Percentiles rank a stretch among this genome's conserved stretches.
Conservation (phyloP, 2,329 filamentous ascomycete genomes). For the Clonostachys chloroleuca region DNA sequence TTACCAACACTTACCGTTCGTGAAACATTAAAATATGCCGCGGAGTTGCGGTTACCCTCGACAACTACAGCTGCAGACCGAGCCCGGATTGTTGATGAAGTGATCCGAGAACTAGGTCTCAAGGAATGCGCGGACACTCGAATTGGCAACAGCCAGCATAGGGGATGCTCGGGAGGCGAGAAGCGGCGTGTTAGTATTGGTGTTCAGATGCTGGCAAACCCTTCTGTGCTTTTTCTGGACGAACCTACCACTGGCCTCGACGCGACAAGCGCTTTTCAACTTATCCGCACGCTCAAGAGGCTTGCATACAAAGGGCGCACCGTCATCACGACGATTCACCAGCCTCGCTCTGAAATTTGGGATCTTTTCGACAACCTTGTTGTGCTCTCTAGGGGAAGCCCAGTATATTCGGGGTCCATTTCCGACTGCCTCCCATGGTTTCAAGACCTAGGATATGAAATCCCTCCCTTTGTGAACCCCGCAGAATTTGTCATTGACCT, state of each 20-base stretch:
- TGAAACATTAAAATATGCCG: conserved; percentile 70
- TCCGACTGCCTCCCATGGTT: conserved; percentile 62
- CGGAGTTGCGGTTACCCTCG: conserved; percentile 64
- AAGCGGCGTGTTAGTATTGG: conserved; percentile 74
- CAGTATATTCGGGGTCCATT: conserved; percentile 62
- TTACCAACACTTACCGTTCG: conserved; percentile 70
- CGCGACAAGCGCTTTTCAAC: conserved; percentile 71
- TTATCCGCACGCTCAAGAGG: conserved; percentile 65
- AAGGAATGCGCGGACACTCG: conserved; percentile 75
- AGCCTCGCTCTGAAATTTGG: conserved; percentile 78
- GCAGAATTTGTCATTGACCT: conserved; percentile 74
- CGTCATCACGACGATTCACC: conserved; percentile 71
- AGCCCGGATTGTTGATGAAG: conserved; percentile 64
- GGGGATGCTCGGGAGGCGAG: conserved; percentile 75
- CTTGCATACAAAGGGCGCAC: conserved; percentile 66
- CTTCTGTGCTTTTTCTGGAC: conserved; percentile 72
- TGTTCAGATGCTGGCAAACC: conserved; percentile 75
- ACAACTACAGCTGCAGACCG: conserved; percentile 56
- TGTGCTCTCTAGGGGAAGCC: conserved; percentile 61
- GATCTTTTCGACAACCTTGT: conserved; percentile 69
- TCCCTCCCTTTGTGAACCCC: conserved; percentile 72
- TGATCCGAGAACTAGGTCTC: conserved; percentile 69
- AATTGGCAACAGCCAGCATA: conserved; percentile 66
- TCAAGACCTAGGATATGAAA: conserved; percentile 48
- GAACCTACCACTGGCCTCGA: conserved; percentile 77